phyloP scores from a whole-genome alignment of 1,284 basidiomycete genomes.

The Prillingera fragicola region DNA sequence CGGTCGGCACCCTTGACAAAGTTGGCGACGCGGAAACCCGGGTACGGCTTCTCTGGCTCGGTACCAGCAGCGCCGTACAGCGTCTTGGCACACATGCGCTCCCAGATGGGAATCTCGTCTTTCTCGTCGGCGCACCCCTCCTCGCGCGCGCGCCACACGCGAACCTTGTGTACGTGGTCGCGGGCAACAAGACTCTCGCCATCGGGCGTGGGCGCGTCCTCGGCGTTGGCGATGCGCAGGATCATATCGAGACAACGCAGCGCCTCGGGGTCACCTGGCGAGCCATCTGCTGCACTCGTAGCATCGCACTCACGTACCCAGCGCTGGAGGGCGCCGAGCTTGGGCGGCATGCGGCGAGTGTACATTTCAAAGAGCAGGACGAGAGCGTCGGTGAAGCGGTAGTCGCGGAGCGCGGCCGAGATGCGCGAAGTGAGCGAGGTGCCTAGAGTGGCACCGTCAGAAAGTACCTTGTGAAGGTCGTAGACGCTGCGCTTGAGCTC shows the following conservation, averaged over 20 bases:
- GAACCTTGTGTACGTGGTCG: constrained; percentile 17
- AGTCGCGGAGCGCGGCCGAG: constrained; percentile 51
- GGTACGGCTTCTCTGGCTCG: constrained; percentile 19
- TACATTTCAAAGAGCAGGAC: constrained; percentile 56
- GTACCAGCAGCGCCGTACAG: constrained; percentile 27
- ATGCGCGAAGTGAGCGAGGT: constrained; percentile 52
- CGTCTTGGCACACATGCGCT: constrained; percentile 27
- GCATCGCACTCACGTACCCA: constrained; percentile 59
- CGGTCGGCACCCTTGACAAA: constrained; percentile 47
- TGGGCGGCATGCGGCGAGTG: constrained; percentile 52
- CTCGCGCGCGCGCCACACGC: constrained; percentile 38
- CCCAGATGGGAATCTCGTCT: constrained; percentile 40
- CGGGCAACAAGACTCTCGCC: constrained; percentile 16
- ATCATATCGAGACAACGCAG: constrained; percentile 54
- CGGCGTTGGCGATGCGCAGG: constrained; percentile 48
- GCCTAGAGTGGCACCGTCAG: constrained; percentile 40
- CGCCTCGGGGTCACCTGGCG: constrained; percentile 42
- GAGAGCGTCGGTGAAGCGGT: constrained; percentile 51
- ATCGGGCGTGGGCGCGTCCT: constrained; percentile 15
- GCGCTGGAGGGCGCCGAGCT: constrained; percentile 56
- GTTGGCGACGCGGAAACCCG: constrained; percentile 34
- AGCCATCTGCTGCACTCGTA: constrained; percentile 43
- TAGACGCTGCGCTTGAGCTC: constrained; percentile 43
- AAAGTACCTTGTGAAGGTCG: constrained; percentile 40
- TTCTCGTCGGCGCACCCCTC: constrained; percentile 4